Evolutionary conservation across 768 basidiomycete genomes (phyloP).

Genomic region (Podaxis sp.): DNA sequence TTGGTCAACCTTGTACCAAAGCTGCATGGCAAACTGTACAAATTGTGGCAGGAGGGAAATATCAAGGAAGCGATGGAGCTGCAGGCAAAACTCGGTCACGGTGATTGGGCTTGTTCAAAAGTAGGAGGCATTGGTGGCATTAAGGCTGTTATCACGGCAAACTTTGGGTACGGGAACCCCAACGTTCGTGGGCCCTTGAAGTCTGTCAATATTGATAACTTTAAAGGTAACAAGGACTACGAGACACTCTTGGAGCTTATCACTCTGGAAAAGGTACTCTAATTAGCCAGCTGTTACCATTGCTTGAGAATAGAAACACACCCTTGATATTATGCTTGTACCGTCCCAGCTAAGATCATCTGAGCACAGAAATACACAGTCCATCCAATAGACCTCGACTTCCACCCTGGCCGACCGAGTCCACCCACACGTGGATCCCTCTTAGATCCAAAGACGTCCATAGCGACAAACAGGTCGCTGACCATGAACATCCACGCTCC

Average conservation of each 20-base stretch:
- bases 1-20: slow-evolving; percentile 61
- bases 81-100: slow-evolving; percentile 59
- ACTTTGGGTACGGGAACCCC: slow-evolving; percentile 59
- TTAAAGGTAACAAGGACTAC: slow-evolving; percentile 36
- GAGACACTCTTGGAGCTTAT: slow-evolving; percentile 41
- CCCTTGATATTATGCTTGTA: slow-evolving; percentile 8
- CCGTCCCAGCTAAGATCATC: slow-evolving; percentile 18
- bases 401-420: slow-evolving; percentile 15
- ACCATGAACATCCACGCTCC: slow-evolving; percentile 22
- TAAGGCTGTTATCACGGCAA: slow-evolving; percentile 56
- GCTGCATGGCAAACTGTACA: slow-evolving; percentile 45
- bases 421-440: neutral
- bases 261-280: slow-evolving; percentile 33
- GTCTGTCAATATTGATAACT: slow-evolving; percentile 28
- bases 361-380: slow-evolving; percentile 22
- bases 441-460: slow-evolving; percentile 17
- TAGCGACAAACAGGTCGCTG: slow-evolving; percentile 22
- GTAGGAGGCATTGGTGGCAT: slow-evolving; percentile 66
- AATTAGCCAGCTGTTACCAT: neutral
- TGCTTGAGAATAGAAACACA: neutral
- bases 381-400: slow-evolving; percentile 19
- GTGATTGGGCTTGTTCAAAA: slow-evolving; percentile 60
- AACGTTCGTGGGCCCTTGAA: slow-evolving; percentile 48
- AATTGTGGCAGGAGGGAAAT: slow-evolving; percentile 48
- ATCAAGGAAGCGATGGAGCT: slow-evolving; percentile 54